Percentiles rank a stretch among this genome's conserved stretches.
These are phyloP conservation scores for Trametes versicolor DNA, from an alignment of 1,284 basidiomycete species.

Conservation along the genomic window DNA sequence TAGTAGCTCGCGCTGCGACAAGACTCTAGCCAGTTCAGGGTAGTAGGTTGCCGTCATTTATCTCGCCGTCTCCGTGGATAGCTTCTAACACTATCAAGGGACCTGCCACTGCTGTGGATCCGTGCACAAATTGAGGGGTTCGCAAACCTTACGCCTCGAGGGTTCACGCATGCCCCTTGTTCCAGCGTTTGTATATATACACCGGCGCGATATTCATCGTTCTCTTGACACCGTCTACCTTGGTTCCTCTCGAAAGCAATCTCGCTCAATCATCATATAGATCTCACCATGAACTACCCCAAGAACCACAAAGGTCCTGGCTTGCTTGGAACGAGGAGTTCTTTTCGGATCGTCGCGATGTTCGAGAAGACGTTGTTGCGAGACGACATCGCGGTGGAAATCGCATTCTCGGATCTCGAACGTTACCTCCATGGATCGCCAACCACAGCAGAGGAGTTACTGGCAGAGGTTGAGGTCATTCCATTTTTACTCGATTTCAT, in stretches of 20 bases:
- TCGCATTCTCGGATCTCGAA: conserved; percentile 28
- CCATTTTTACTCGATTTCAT: conserved; percentile 31
- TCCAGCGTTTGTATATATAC: background rate
- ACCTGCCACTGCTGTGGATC: background rate
- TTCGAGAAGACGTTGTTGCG: conserved; percentile 19
- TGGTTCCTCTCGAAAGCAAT: background rate
- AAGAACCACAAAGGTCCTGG: background rate
- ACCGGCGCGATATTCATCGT: background rate
- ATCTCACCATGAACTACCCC: background rate
- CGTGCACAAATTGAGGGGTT: background rate
- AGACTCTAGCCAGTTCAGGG: no score
- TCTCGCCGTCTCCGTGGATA: background rate
- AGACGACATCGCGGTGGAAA: conserved; percentile 28
- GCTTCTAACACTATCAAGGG: no score
- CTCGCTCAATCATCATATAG: background rate
- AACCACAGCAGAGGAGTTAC: background rate
- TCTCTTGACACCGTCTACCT: background rate
- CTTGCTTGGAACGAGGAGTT: background rate
- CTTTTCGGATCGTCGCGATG: background rate
- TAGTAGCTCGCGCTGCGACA: no score
- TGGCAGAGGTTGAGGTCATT: conserved; percentile 5
- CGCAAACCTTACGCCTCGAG: conserved; percentile 24
- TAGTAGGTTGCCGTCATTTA: background rate
- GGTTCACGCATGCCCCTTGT: background rate
- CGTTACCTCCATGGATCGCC: conserved; percentile 15